phyloP scores from a whole-genome alignment of 176 grass and related monocot species.

The Echinochloa phyllopogon region DNA sequence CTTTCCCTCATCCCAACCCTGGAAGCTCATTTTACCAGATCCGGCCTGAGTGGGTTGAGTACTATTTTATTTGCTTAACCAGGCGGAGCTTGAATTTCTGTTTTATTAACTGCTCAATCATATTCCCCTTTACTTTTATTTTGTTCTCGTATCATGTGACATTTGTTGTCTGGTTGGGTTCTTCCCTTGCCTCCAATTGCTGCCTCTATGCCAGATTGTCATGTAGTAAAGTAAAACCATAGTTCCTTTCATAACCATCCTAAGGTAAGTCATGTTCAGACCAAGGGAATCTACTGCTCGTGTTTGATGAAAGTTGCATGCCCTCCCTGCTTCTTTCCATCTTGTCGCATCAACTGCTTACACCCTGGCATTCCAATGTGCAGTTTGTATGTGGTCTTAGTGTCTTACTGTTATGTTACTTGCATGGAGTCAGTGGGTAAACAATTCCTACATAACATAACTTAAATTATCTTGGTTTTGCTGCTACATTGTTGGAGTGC shows the following conservation, averaged over 20 bases:
- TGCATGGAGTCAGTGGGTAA: not conserved
- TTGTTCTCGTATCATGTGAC: not conserved
- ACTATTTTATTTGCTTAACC: constrained; percentile 24
- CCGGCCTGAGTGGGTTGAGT: not conserved
- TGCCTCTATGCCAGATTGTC: not conserved
- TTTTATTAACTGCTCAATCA: not conserved
- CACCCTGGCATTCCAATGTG: not conserved
- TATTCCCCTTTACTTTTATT: not conserved
- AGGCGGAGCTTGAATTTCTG: not conserved
- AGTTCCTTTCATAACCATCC: not conserved
- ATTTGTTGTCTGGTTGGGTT: not conserved
- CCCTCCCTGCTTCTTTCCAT: not conserved
- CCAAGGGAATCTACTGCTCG: not conserved
- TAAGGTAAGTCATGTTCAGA: not conserved
- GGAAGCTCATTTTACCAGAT: not conserved
- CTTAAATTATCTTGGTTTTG: not conserved
- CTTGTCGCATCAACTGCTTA: not conserved
- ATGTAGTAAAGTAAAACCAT: not conserved
- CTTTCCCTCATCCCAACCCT: not conserved
- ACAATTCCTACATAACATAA: not conserved
- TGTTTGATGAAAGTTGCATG: not conserved
- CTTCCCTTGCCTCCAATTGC: not conserved
- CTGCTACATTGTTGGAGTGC: not conserved
- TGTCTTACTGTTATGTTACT: not conserved
- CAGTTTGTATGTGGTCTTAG: not conserved